Evolutionary conservation across 257 asterid species (phyloP).

Genomic region (Rehmannia glutinosa): DNA sequence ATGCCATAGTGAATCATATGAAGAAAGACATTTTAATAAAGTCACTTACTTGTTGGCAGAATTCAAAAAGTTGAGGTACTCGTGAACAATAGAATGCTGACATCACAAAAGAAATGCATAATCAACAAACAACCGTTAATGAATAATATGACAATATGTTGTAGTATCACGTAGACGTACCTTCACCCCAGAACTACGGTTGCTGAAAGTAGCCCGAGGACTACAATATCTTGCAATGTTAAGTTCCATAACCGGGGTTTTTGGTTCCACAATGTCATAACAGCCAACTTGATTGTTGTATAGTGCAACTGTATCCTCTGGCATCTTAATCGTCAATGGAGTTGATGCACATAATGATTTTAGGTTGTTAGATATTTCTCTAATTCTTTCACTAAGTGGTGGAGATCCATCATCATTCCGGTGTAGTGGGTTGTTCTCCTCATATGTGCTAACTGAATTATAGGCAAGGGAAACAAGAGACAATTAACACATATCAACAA

Average conservation of each 20-base stretch:
- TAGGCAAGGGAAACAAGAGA: conserved; percentile 12
- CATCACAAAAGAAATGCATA: not conserved
- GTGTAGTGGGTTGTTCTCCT: conserved; percentile 20
- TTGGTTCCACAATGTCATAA: conserved; percentile 49
- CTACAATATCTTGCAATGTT: conserved; percentile 32
- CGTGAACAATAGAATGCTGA: conserved; percentile 65
- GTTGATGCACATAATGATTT: conserved; percentile 52
- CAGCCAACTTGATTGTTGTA: conserved; percentile 14
- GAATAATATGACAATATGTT: not conserved
- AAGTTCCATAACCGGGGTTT: conserved; percentile 52
- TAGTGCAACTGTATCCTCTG: conserved; percentile 30
- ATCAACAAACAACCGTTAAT: not conserved
- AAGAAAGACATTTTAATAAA: not conserved
- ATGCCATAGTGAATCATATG: too few species aligned
- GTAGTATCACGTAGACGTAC: conserved; percentile 23
- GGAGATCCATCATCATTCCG: conserved; percentile 42
- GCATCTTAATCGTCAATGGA: conserved; percentile 34
- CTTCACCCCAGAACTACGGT: conserved; percentile 60
- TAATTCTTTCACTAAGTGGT: conserved; percentile 56
- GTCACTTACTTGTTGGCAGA: conserved; percentile 78
- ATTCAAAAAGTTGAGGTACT: conserved; percentile 59
- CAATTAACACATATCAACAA: not conserved
- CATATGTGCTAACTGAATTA: conserved; percentile 26
- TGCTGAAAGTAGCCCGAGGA: conserved; percentile 49
- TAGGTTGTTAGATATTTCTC: conserved; percentile 50